These are phyloP conservation scores for Ziziphus jujuba DNA, from an alignment of 306 rosid genomes.

Conservation along the genomic window DNA sequence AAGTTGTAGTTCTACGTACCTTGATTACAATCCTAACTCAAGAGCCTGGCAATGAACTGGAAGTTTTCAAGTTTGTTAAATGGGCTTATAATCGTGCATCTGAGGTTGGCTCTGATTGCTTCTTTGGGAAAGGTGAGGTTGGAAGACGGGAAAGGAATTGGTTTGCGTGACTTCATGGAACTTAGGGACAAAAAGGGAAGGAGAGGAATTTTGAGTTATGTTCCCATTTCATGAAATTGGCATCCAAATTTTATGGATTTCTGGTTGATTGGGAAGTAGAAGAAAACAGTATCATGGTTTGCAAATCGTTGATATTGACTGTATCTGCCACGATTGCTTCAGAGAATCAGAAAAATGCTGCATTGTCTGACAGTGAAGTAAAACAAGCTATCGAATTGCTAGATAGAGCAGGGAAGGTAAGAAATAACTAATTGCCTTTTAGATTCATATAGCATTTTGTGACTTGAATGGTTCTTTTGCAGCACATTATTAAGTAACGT, in stretches of 20 bases:
- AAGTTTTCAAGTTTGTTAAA: slow-evolving; percentile 60
- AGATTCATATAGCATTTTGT: slow-evolving; percentile 9
- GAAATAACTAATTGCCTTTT: slow-evolving; percentile 10
- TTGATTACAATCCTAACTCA: slow-evolving; percentile 74
- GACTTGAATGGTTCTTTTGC: slow-evolving; percentile 12
- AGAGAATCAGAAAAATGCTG: slow-evolving; percentile 57
- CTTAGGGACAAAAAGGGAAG: slow-evolving; percentile 71
- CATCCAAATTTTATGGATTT: slow-evolving; percentile 61
- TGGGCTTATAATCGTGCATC: slow-evolving; percentile 56
- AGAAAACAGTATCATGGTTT: slow-evolving; percentile 52
- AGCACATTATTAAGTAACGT: not conserved
- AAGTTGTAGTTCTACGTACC: slow-evolving; percentile 80
- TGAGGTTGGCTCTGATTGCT: slow-evolving; percentile 61
- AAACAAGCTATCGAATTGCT: slow-evolving; percentile 64
- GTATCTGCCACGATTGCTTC: slow-evolving; percentile 73
- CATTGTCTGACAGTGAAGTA: slow-evolving; percentile 67
- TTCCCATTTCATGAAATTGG: slow-evolving; percentile 62
- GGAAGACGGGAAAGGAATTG: slow-evolving; percentile 88
- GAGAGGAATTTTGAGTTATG: slow-evolving; percentile 66
- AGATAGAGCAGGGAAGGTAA: slow-evolving; percentile 89
- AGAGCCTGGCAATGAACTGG: slow-evolving; percentile 62
- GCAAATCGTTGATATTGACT: slow-evolving; percentile 67
- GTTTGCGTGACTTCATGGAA: slow-evolving; percentile 96
- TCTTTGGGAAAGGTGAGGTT: slow-evolving; percentile 83
- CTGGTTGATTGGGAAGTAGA: slow-evolving; percentile 49